Evolutionary conservation across 2,329 filamentous ascomycete genomes (phyloP).

Genomic region (Neofusicoccum sp.): DNA sequence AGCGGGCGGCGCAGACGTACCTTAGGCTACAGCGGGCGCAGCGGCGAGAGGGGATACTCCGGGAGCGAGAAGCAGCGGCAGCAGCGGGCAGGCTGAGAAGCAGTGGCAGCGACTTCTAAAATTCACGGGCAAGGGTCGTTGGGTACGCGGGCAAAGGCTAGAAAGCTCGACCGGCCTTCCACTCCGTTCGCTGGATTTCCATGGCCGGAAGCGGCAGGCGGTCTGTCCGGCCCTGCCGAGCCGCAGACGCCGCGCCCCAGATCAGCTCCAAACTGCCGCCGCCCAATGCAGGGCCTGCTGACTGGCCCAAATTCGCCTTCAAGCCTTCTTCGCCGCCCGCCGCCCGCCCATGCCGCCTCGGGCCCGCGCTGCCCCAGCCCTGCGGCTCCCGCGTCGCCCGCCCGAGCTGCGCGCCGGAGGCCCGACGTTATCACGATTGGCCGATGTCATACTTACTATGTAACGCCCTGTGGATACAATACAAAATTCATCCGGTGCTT

Average conservation of each 20-base stretch:
- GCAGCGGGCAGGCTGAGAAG: constrained; percentile 2
- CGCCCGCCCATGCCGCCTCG: neutral
- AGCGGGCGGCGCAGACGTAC: neutral
- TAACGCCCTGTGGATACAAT: constrained; percentile 14
- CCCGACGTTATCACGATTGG: constrained; percentile 20
- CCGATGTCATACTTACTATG: constrained; percentile 16
- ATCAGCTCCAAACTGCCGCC: neutral
- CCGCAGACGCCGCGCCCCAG: neutral
- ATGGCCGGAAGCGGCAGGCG: constrained; percentile 15
- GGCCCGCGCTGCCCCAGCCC: neutral
- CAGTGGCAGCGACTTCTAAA: constrained; percentile 14
- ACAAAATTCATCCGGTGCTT: constrained; percentile 1
- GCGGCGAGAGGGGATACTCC: neutral
- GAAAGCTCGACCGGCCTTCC: constrained; percentile 16
- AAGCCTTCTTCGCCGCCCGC: too few relatives aligned
- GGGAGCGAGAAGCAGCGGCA: neutral
- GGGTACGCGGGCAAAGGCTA: constrained; percentile 16
- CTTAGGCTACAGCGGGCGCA: neutral
- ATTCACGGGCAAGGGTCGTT: constrained; percentile 17
- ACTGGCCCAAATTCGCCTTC: neutral
- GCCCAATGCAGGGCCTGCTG: neutral
- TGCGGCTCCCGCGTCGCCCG: neutral
- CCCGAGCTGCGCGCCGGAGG: neutral
- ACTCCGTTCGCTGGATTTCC: constrained; percentile 15
- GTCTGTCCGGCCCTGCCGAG: neutral